Evolutionary conservation across 208 protist species (phyloP).

Genomic region (Leishmania mexicana): DNA sequence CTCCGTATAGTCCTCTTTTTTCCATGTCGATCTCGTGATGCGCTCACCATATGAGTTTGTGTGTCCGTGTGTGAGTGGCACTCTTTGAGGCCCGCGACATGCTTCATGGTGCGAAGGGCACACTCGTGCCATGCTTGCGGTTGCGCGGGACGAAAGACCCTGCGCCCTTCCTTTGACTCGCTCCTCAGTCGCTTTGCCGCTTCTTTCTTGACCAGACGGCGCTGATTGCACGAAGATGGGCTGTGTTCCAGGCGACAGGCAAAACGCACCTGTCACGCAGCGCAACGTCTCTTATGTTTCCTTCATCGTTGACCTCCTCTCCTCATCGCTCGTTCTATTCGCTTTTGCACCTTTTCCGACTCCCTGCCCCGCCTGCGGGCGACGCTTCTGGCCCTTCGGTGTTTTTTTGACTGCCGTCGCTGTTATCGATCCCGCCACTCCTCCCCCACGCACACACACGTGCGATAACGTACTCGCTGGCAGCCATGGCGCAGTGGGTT

Average conservation of each 20-base stretch:
- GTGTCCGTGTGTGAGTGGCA: neutral
- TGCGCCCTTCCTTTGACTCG: neutral
- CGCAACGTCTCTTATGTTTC: neutral
- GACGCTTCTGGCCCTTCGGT: neutral
- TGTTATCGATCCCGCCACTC: neutral
- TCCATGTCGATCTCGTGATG: neutral
- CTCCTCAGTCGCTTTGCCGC: neutral
- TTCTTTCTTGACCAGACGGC: neutral
- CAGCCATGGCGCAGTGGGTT: constrained; percentile 84
- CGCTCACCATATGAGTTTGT: neutral
- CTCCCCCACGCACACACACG: neutral
- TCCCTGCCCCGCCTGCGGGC: neutral
- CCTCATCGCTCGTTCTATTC: neutral
- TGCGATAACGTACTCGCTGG: neutral
- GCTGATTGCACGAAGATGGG: neutral
- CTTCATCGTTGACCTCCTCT: neutral
- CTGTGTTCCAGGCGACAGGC: neutral
- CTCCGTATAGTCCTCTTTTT: neutral
- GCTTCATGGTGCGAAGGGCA: neutral
- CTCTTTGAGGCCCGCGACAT: neutral
- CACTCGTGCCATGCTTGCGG: neutral
- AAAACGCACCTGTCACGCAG: neutral
- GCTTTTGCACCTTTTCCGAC: neutral
- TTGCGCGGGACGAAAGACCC: neutral
- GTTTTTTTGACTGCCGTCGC: neutral